Conservation (phyloP, 345 rosid species). For the Melaleuca quinquenervia region DNA sequence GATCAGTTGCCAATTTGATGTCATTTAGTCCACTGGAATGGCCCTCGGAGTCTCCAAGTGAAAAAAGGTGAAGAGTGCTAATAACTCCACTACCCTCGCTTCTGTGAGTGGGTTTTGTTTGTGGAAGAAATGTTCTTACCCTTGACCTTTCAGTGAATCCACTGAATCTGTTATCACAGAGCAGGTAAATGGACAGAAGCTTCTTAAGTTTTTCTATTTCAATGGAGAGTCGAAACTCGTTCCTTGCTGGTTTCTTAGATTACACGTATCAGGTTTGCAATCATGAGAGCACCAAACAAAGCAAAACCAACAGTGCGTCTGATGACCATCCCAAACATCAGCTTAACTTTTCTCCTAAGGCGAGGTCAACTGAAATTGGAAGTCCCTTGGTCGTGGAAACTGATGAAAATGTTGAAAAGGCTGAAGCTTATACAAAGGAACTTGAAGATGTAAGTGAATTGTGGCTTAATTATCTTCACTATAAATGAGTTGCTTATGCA, state of each 20-base stretch:
- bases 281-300: slow-evolving; percentile 15
- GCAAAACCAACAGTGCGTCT: slow-evolving; percentile 8
- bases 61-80: slow-evolving; percentile 37
- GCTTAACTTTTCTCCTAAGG: slow-evolving; percentile 15
- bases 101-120: not conserved
- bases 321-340: slow-evolving; percentile 10
- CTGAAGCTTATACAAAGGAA: slow-evolving; percentile 70
- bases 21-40: slow-evolving; percentile 45
- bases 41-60: slow-evolving; percentile 40
- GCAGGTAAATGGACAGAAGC: slow-evolving; percentile 26
- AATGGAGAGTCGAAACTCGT: not conserved
- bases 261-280: slow-evolving; percentile 9
- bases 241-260: not conserved
- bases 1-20: slow-evolving; percentile 16
- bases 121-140: not conserved
- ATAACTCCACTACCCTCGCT: not conserved
- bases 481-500: not conserved
- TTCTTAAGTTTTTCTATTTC: not conserved
- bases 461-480: not conserved
- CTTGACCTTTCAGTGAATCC: slow-evolving; percentile 7
- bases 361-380: slow-evolving; percentile 28
- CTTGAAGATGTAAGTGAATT: slow-evolving; percentile 66
- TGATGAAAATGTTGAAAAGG: slow-evolving; percentile 49
- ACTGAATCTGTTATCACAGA: slow-evolving; percentile 14
- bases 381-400: slow-evolving; percentile 24